Conservation (phyloP, 2,329 filamentous ascomycete genomes). For the Colletotrichum spinosum region DNA sequence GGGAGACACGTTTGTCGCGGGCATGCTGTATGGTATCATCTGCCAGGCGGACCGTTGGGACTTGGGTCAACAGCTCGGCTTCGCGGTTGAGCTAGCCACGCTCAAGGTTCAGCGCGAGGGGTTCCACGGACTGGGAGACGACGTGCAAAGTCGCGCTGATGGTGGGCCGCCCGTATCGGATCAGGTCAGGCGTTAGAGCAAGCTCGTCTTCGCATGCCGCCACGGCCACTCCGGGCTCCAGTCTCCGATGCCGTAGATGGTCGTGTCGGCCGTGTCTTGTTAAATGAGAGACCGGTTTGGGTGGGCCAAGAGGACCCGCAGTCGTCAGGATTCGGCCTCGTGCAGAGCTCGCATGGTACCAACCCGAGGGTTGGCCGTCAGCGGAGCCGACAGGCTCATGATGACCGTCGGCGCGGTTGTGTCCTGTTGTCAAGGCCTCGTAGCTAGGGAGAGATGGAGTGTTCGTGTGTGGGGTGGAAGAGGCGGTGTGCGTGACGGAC, state of each 20-base stretch:
- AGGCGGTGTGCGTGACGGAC: constrained; percentile 29
- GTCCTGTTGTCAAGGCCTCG: neutral
- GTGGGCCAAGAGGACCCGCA: constrained; percentile 25
- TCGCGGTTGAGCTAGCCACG: constrained; percentile 75
- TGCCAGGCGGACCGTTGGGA: constrained; percentile 62
- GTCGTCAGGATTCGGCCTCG: constrained; percentile 25
- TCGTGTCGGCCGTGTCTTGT: constrained; percentile 28
- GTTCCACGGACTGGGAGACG: constrained; percentile 64
- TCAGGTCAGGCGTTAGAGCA: constrained; percentile 22
- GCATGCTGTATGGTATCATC: constrained; percentile 72
- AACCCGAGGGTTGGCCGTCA: constrained; percentile 17
- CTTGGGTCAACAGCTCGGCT: constrained; percentile 60
- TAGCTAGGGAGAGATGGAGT: constrained; percentile 10
- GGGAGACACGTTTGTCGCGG: constrained; percentile 81
- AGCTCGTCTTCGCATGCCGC: constrained; percentile 5
- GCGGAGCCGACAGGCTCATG: constrained; percentile 13
- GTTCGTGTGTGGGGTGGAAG: constrained; percentile 27
- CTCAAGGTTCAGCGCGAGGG: constrained; percentile 76
- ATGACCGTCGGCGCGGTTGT: constrained; percentile 23
- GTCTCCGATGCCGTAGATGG: constrained; percentile 32
- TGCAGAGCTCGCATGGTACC: constrained; percentile 7
- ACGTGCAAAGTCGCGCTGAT: constrained; percentile 39
- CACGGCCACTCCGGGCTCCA: constrained; percentile 21
- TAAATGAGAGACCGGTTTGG: constrained; percentile 11
- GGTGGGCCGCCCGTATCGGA: constrained; percentile 38